A percentile compares a stretch with the other conserved stretches of the same genome.
Conservation (phyloP, 108 stramenopile genomes). For the Skeletonema grethae region DNA sequence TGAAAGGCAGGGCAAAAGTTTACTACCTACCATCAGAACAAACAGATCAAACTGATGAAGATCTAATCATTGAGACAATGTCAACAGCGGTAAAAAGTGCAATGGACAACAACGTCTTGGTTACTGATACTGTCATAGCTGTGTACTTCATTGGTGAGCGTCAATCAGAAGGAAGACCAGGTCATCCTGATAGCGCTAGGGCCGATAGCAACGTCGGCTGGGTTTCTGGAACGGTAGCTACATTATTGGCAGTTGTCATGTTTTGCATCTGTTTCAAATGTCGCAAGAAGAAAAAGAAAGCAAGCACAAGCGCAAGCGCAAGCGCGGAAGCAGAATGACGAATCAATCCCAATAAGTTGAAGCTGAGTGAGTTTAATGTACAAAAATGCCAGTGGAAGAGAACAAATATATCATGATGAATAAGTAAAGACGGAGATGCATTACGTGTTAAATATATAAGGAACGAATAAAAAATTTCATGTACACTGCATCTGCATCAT, state of each 20-base stretch:
- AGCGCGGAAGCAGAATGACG: background rate
- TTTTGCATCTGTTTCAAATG: background rate
- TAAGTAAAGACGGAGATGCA: no score
- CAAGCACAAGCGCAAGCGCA: background rate
- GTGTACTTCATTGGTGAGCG: constrained; percentile 30
- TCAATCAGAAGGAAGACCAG: background rate
- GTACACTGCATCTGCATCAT: no score
- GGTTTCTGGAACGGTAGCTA: background rate
- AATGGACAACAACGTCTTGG: constrained; percentile 22
- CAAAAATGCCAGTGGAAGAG: no score
- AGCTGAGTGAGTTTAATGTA: background rate
- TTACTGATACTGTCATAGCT: constrained; percentile 21
- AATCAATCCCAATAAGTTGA: background rate
- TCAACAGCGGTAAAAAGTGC: constrained; percentile 12
- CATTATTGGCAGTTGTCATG: background rate
- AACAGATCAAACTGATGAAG: constrained; percentile 14
- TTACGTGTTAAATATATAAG: no score
- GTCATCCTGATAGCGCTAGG: background rate
- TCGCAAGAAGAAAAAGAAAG: constrained; percentile 7
- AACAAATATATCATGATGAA: no score
- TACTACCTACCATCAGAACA: constrained; percentile 26
- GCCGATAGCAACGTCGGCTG: background rate
- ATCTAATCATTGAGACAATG: constrained; percentile 11
- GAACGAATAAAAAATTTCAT: no score
- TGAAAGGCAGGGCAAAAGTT: constrained; percentile 21